Base-by-base conservation (phyloP, 2,329 filamentous ascomycete species). In the Trichoderma koningii region DNA sequence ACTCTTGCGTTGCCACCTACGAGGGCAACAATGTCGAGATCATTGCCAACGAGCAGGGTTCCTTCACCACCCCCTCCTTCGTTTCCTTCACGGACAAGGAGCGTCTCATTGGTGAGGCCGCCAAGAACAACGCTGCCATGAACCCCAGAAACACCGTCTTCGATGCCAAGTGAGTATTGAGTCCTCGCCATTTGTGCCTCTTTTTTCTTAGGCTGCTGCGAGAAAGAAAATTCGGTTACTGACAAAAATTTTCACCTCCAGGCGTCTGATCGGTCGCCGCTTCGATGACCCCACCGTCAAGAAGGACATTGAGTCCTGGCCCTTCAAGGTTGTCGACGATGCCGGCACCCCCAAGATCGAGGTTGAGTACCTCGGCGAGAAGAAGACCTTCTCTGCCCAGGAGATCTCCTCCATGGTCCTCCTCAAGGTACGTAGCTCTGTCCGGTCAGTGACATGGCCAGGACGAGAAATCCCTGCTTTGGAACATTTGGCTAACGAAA, bases 101-200 rank as follows among this genome's bases (percentile, higher is more conserved):
- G 87, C 93, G 95, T 82, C 85, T 99, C 83, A 98, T 98, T 78
- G 95, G 95, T 86, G 95, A 98, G 87, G 94, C 95, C 68, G 95
- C 95, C 78, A 99, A 98, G 91, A 99, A 99, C 87, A 93, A 97
- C 89, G 95, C 94, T 78, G 94, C 95, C 77, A 97, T 98, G 92
- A 99, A 99, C 91, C 95, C 95, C 70, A 82, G 82, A 79, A 98
- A 98, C 87, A 99, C 95, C 74, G 87, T 99, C 83, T 99, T 98
- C 84, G 95, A 99, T 83, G 91, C 97, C 88, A 99, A 98, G 93
- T 95, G 81, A 83, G 90, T 83, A 34, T 30, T 14, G 12, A 12
- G 7, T 55, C 17, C 6, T 30, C 28, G 38, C 19, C 30, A 47
- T 34, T 50, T 47, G 23, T 42, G 14, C 3, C 34, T 34, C n/a